Base-by-base conservation (phyloP, 495 filamentous ascomycete genomes). In the Neurospora cerealis region DNA sequence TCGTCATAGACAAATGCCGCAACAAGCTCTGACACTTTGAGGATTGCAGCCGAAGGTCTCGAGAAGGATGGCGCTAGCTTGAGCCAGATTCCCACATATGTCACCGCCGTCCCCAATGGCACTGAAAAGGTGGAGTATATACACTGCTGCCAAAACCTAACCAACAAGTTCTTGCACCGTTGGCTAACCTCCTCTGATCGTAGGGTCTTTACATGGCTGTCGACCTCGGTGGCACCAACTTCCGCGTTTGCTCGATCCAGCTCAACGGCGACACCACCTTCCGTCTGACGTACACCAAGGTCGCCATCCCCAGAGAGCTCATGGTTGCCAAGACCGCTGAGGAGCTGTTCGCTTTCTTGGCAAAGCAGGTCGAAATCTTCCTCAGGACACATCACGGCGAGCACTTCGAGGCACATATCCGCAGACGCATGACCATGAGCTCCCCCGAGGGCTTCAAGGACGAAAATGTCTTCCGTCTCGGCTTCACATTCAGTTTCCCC, bases 401-500 rank as follows among this genome's bases (percentile, higher is more conserved):
- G 32, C 94, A 97, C 79, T 98, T 97, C 74, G 87, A 91, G 74
- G 86, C 88, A 44, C 88, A 94, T 79, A 76, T 89, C 71, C 86
- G 86, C 69, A 88, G 91, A 71, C 87, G 89, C 38, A 81, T 86
- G 72, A 87, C 89, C 3, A 81, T 84, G 39, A 86, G 83, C 81
- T 82, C 84, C 19, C 83, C 83, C 1, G 86, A 88, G 36, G 87
- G 85, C 10, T 88, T 83, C 75, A 82, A 80, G 48, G 87, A 91
- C 44, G 88, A 93, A 79, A 86, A 96, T 66, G 86, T 95, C 71
- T 96, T 99, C 81, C 90, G 93, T 77, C 86, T 99, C 15, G 96
- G 96, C 19, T 98, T 99, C 84, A 98, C 96, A 42, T 99, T 99
- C 85, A 95, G 92, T 80, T 99, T 99, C 82, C 96, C 96, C 19